These are phyloP conservation scores for Fusarium xyrophilum DNA, from an alignment of 2,329 filamentous ascomycete species.

Conservation along the genomic window DNA sequence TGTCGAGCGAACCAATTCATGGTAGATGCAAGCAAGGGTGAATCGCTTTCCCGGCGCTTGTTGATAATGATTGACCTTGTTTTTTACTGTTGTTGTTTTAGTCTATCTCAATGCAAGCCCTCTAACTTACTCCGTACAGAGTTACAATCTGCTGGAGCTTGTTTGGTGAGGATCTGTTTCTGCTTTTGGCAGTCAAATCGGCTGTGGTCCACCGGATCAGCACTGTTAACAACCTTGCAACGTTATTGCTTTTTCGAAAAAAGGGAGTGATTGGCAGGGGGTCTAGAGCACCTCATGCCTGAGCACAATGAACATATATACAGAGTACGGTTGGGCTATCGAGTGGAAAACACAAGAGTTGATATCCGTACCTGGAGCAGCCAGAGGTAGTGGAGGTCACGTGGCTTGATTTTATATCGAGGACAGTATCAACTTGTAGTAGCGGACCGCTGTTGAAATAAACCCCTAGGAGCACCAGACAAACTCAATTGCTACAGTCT, in stretches of 20 bases:
- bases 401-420: not conserved
- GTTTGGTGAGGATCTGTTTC: slow-evolving; percentile 25
- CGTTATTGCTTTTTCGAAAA: not conserved
- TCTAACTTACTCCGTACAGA: slow-evolving; percentile 28
- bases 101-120: slow-evolving; percentile 8
- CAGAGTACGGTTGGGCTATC: not conserved
- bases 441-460: not conserved
- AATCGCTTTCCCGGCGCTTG: not conserved
- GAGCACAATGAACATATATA: not conserved
- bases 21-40: not conserved
- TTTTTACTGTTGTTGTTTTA: slow-evolving; percentile 21
- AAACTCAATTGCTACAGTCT: not conserved
- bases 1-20: slow-evolving; percentile 14
- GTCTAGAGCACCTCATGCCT: not conserved
- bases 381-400: slow-evolving; percentile 7
- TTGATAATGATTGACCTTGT: slow-evolving; percentile 16
- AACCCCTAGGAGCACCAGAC: not conserved
- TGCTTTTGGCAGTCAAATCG: slow-evolving; percentile 21
- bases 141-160: slow-evolving; percentile 7
- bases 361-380: not conserved
- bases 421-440: not conserved
- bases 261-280: slow-evolving; percentile 6
- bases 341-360: not conserved
- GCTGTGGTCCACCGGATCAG: slow-evolving; percentile 20
- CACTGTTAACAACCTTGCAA: slow-evolving; percentile 3